Conservation (phyloP, 768 basidiomycete genomes). For the Agaricus subrufescens region DNA sequence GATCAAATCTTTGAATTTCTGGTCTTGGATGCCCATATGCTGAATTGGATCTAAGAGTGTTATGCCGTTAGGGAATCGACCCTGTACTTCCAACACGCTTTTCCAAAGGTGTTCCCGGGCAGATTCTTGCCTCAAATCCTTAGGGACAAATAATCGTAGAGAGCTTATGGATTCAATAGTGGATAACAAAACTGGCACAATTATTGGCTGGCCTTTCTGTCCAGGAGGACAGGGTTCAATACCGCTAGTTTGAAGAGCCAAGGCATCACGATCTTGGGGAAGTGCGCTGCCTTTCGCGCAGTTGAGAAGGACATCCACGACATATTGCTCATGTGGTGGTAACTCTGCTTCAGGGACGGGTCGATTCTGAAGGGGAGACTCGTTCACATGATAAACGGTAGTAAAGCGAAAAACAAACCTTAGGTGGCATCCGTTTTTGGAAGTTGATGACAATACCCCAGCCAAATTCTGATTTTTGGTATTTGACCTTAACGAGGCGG, state of each 20-base stretch:
- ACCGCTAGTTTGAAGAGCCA: slow-evolving; percentile 58
- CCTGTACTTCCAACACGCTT: slow-evolving; percentile 86
- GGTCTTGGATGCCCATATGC: slow-evolving; percentile 95
- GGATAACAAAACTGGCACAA: slow-evolving; percentile 84
- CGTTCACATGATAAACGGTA: not conserved
- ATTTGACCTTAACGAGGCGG: slow-evolving; percentile 86
- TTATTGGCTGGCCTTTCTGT: slow-evolving; percentile 76
- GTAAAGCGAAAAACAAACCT: slow-evolving; percentile 39
- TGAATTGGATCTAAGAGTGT: slow-evolving; percentile 85
- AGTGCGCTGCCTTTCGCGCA: slow-evolving; percentile 60
- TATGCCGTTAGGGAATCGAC: slow-evolving; percentile 85
- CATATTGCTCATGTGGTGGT: slow-evolving; percentile 84
- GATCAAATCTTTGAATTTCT: slow-evolving; percentile 83
- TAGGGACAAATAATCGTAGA: slow-evolving; percentile 83
- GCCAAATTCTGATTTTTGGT: slow-evolving; percentile 86
- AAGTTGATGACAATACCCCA: slow-evolving; percentile 96
- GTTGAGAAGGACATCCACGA: slow-evolving; percentile 88
- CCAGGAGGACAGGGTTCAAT: slow-evolving; percentile 70
- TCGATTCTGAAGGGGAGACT: slow-evolving; percentile 40
- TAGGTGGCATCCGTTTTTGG: slow-evolving; percentile 80
- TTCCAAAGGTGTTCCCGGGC: slow-evolving; percentile 86
- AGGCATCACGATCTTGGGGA: slow-evolving; percentile 52
- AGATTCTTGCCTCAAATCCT: slow-evolving; percentile 75
- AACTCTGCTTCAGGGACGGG: slow-evolving; percentile 67
- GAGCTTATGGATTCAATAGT: slow-evolving; percentile 85